These are phyloP conservation scores for Pseudodiploospora longispora DNA, from an alignment of 2,329 filamentous ascomycete genomes.

Conservation along the genomic window DNA sequence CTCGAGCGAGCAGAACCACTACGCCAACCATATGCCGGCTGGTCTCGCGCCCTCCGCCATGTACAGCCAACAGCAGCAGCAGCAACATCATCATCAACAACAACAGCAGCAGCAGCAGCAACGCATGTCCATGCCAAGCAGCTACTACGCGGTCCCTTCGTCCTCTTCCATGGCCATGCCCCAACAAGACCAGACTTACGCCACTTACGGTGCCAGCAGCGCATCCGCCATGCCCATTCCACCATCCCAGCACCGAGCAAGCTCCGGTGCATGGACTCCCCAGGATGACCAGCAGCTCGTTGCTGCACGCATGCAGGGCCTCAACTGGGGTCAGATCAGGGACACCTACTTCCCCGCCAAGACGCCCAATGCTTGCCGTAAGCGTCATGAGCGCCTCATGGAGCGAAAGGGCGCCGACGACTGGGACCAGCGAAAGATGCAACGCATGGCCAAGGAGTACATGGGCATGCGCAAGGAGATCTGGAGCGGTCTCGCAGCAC, in stretches of 20 bases:
- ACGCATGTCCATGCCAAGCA: constrained; percentile 28
- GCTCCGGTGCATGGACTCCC: constrained; percentile 62
- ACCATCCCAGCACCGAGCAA: constrained; percentile 46
- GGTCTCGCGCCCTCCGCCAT: constrained; percentile 34
- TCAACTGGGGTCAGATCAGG: constrained; percentile 81
- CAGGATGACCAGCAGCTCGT: constrained; percentile 69
- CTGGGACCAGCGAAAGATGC: constrained; percentile 70
- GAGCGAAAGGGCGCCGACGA: constrained; percentile 67
- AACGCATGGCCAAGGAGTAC: constrained; percentile 68
- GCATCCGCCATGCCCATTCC: constrained; percentile 25
- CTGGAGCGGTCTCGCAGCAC: constrained; percentile 66
- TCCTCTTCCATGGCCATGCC: constrained; percentile 22
- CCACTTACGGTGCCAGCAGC: constrained; percentile 28
- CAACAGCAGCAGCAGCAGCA: constrained; percentile 22
- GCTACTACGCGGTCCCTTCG: constrained; percentile 32
- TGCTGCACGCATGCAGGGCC: constrained; percentile 60
- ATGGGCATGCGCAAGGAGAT: constrained; percentile 73
- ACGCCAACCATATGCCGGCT: constrained; percentile 28
- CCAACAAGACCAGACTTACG: constrained; percentile 30
- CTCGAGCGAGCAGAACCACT: constrained; percentile 26
- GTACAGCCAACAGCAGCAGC: constrained; percentile 29
- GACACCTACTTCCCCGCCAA: constrained; percentile 69
- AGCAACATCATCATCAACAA: constrained; percentile 12
- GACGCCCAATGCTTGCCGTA: constrained; percentile 76
- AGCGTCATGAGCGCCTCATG: constrained; percentile 78